phyloP scores from a whole-genome alignment of 495 filamentous ascomycete species.

The Aspergillus bridgeri region DNA sequence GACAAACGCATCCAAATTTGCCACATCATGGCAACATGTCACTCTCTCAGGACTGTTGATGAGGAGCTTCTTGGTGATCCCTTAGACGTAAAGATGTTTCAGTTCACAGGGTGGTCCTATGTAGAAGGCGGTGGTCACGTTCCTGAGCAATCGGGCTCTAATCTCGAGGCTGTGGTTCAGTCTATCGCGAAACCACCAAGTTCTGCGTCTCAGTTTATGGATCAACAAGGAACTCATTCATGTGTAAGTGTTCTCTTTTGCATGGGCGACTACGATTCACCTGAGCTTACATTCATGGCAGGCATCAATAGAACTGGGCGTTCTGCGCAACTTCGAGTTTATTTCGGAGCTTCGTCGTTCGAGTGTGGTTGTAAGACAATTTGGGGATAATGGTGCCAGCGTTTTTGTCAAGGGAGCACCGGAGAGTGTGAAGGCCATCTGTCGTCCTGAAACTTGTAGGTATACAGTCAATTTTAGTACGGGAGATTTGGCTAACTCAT shows the following conservation, averaged over 20 bases:
- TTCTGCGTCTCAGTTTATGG: neutral
- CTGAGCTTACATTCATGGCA: constrained; percentile 12
- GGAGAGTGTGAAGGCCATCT: constrained; percentile 93
- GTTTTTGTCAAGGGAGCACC: constrained; percentile 97
- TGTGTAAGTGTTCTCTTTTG: constrained; percentile 24
- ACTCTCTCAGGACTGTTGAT: constrained; percentile 84
- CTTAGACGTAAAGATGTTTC: constrained; percentile 97
- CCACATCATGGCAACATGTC: constrained; percentile 96
- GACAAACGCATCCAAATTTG: constrained; percentile 67
- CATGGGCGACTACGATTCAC: too few relatives aligned
- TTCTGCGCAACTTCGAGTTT: constrained; percentile 90
- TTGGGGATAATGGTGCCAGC: constrained; percentile 72
- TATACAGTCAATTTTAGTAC: constrained; percentile 11
- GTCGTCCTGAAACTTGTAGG: constrained; percentile 72
- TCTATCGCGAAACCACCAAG: constrained; percentile 82
- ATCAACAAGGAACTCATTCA: constrained; percentile 20
- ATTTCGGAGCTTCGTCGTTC: constrained; percentile 92
- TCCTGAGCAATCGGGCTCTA: constrained; percentile 54
- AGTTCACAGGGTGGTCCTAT: constrained; percentile 91
- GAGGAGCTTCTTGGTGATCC: constrained; percentile 89
- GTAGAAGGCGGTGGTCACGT: constrained; percentile 67
- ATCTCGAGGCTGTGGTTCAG: constrained; percentile 62
- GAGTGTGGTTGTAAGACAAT: constrained; percentile 86
- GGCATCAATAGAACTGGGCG: constrained; percentile 69
- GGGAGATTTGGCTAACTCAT: neutral